These are phyloP conservation scores for Rhizopogon roseolus DNA, from an alignment of 768 basidiomycete species.

Conservation along the genomic window DNA sequence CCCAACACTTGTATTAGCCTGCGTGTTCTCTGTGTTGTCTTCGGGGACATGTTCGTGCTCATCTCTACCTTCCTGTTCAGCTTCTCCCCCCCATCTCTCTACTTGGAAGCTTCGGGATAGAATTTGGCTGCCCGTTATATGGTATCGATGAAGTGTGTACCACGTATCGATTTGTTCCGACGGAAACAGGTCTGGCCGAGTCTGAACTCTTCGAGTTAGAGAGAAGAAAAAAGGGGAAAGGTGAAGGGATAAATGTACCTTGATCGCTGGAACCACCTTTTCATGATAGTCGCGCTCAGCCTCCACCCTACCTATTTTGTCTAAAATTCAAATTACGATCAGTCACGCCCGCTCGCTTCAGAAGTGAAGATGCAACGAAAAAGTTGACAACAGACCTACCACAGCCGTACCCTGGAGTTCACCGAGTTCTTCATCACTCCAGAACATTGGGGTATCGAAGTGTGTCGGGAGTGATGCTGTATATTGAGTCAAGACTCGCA, in stretches of 20 bases:
- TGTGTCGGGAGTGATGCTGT: slow-evolving; percentile 56
- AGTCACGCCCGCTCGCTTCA: not conserved
- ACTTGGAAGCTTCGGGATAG: slow-evolving; percentile 91
- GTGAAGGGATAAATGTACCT: slow-evolving; percentile 37
- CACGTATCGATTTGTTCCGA: slow-evolving; percentile 34
- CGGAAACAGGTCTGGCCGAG: slow-evolving; percentile 69
- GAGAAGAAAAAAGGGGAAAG: not conserved
- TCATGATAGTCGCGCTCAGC: slow-evolving; percentile 70
- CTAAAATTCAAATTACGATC: slow-evolving; percentile 33
- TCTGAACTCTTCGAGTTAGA: slow-evolving; percentile 33
- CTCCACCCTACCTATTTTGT: slow-evolving; percentile 81
- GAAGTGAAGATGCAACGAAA: not conserved
- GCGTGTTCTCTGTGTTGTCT: slow-evolving; percentile 35
- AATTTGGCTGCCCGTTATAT: slow-evolving; percentile 87
- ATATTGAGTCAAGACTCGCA: not conserved
- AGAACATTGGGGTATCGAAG: slow-evolving; percentile 96
- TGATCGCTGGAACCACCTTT: slow-evolving; percentile 65
- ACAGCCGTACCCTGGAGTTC: slow-evolving; percentile 84
- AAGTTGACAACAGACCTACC: slow-evolving; percentile 53
- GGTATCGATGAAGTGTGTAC: slow-evolving; percentile 74
- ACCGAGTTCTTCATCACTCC: slow-evolving; percentile 66
- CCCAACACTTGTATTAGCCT: slow-evolving; percentile 9
- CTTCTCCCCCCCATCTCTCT: slow-evolving; percentile 43
- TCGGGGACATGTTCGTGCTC: slow-evolving; percentile 32
- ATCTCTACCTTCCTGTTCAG: slow-evolving; percentile 9